These are phyloP conservation scores for Boletus coccyginus DNA, from an alignment of 768 basidiomycete species.

Conservation along the genomic window DNA sequence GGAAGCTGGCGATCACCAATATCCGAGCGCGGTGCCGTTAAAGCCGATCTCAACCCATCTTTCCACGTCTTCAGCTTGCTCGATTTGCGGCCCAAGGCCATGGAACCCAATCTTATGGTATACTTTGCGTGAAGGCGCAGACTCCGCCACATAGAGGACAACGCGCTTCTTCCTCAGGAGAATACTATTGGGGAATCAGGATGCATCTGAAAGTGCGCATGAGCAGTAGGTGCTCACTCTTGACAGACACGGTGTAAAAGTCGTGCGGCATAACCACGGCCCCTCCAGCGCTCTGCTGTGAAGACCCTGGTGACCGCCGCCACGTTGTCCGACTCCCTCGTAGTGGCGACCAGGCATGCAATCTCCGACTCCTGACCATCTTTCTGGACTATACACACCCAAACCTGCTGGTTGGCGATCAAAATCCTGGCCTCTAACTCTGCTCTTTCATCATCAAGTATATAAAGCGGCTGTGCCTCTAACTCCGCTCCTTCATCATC, in stretches of 20 bases:
- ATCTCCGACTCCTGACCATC: slow-evolving; percentile 35
- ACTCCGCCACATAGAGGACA: slow-evolving; percentile 61
- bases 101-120: slow-evolving; percentile 24
- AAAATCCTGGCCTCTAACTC: slow-evolving; percentile 48
- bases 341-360: slow-evolving; percentile 69
- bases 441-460: slow-evolving; percentile 42
- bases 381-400: slow-evolving; percentile 51
- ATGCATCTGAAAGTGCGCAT: neutral
- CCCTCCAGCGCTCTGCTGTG: slow-evolving; percentile 52
- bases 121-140: slow-evolving; percentile 18
- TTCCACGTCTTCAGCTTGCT: slow-evolving; percentile 14
- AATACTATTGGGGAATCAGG: slow-evolving; percentile 24
- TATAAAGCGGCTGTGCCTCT: slow-evolving; percentile 41
- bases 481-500: slow-evolving; percentile 36
- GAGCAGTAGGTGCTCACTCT: slow-evolving; percentile 37
- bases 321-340: slow-evolving; percentile 53
- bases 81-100: slow-evolving; percentile 7
- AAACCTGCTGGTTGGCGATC: slow-evolving; percentile 47
- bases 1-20: slow-evolving; percentile 10
- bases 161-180: slow-evolving; percentile 33
- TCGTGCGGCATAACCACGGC: slow-evolving; percentile 55
- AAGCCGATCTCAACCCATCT: slow-evolving; percentile 21
- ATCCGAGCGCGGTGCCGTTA: slow-evolving; percentile 8
- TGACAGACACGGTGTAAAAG: slow-evolving; percentile 58
- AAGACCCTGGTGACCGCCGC: slow-evolving; percentile 73